A percentile compares a stretch with the other conserved stretches of the same genome.
Conservation (phyloP, 345 rosid species). For the Citrus sp. region DNA sequence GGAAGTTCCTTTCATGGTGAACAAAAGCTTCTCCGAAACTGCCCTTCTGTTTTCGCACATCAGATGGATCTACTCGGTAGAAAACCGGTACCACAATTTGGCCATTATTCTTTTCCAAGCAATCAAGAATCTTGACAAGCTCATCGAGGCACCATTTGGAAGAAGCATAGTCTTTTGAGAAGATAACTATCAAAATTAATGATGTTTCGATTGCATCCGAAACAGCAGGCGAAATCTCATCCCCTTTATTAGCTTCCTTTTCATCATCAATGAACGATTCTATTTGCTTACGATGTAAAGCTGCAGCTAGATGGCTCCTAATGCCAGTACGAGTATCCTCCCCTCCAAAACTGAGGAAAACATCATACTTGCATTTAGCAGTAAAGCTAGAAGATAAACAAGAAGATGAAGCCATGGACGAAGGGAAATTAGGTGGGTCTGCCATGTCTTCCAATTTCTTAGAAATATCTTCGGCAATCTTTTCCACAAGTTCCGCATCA, state of each 20-base stretch:
- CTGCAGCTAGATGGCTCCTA: neutral
- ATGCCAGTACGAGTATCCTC: neutral
- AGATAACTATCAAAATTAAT: neutral
- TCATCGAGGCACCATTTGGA: neutral
- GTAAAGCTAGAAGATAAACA: neutral
- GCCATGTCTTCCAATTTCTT: too few relatives aligned
- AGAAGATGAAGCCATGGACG: neutral
- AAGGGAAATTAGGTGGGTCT: neutral
- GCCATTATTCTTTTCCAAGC: neutral
- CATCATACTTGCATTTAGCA: neutral
- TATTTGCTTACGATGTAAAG: neutral
- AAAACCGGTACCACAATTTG: slow-evolving; percentile 2
- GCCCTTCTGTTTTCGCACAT: neutral
- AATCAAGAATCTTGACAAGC: neutral
- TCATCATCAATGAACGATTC: neutral
- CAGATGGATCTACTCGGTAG: neutral
- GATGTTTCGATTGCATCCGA: neutral
- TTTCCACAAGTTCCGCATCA: neutral
- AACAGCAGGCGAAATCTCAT: neutral
- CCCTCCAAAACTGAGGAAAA: slow-evolving; percentile 5
- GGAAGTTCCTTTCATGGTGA: neutral
- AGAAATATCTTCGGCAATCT: too few relatives aligned
- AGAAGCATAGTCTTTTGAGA: neutral
- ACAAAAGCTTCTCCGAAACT: neutral
- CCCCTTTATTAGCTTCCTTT: neutral